These are phyloP conservation scores for Globisporangium yorkense DNA, from an alignment of 352 stramenopile genomes.

Conservation along the genomic window DNA sequence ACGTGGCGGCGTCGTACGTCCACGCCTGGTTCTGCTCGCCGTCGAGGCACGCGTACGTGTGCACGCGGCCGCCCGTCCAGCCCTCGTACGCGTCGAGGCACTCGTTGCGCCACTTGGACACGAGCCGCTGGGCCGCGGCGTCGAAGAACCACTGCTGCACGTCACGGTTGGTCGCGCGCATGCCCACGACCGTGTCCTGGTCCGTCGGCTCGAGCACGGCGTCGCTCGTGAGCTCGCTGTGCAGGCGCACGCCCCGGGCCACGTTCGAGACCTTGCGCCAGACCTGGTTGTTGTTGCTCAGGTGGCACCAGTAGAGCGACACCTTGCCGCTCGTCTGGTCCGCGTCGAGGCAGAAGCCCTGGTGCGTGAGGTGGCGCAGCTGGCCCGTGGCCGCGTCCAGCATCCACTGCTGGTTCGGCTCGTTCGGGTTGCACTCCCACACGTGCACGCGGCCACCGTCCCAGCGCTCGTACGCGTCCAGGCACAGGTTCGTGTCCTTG, in stretches of 20 bases:
- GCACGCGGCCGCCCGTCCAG: constrained; percentile 44
- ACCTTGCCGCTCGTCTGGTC: constrained; percentile 28
- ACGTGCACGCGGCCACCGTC: constrained; percentile 45
- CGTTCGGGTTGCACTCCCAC: constrained; percentile 25
- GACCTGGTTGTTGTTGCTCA: constrained; percentile 60
- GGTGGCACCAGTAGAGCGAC: constrained; percentile 42
- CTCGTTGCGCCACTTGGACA: constrained; percentile 35
- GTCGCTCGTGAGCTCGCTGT: constrained; percentile 16
- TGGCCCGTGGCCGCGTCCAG: constrained; percentile 32
- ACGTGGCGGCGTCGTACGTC: constrained; percentile 34
- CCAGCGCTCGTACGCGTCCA: constrained; percentile 57
- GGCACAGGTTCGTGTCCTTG: constrained; percentile 39
- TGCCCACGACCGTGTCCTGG: constrained; percentile 25
- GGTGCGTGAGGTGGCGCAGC: constrained; percentile 34
- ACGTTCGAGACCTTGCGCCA: constrained; percentile 29
- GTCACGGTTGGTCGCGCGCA: constrained; percentile 10
- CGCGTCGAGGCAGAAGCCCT: constrained; percentile 54
- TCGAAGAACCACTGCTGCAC: constrained; percentile 49
- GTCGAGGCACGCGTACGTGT: constrained; percentile 47
- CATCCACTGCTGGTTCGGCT: constrained; percentile 41
- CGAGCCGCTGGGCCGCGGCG: constrained; percentile 25
- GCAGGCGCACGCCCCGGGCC: constrained; percentile 24
- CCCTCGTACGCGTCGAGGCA: constrained; percentile 63
- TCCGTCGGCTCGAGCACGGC: constrained; percentile 27
- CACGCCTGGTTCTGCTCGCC: constrained; percentile 55